Conservation (phyloP, 179 eudicot genomes). For the Spinacia oleracea region DNA sequence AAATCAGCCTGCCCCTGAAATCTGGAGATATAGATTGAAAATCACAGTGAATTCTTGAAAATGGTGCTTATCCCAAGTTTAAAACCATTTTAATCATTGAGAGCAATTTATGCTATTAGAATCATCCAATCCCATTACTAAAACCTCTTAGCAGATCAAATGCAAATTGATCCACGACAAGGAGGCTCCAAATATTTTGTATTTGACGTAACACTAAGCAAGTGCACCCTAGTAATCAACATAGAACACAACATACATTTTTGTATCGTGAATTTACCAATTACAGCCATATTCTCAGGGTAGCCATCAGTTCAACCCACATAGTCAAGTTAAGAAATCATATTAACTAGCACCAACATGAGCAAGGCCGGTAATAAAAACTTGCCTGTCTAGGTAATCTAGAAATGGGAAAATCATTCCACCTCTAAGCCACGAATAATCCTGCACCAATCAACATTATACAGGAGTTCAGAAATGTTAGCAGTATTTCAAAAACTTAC, state of each 20-base stretch:
- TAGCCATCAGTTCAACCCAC: not conserved
- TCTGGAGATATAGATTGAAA: slow-evolving; percentile 39
- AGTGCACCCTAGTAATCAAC: not conserved
- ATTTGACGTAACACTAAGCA: not conserved
- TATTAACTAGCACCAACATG: not conserved
- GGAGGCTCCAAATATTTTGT: not conserved
- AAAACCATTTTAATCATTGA: not conserved
- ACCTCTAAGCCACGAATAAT: slow-evolving; percentile 88
- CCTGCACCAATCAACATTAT: slow-evolving; percentile 43
- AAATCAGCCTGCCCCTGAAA: slow-evolving; percentile 91
- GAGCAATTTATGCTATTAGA: not conserved
- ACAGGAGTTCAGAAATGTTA: not conserved
- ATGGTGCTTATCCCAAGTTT: not conserved
- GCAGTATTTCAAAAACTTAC: no score
- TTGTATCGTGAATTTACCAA: slow-evolving; percentile 3
- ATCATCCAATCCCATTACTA: not conserved
- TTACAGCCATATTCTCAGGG: not conserved
- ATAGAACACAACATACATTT: not conserved
- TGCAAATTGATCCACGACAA: not conserved
- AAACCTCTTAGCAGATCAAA: not conserved
- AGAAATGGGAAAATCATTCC: slow-evolving; percentile 92
- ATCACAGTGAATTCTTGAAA: slow-evolving; percentile 7
- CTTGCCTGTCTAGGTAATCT: slow-evolving; percentile 76
- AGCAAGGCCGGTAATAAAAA: not conserved
- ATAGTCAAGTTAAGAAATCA: not conserved